Conservation (phyloP, 768 basidiomycete genomes). For the Mycena albidolilacea region DNA sequence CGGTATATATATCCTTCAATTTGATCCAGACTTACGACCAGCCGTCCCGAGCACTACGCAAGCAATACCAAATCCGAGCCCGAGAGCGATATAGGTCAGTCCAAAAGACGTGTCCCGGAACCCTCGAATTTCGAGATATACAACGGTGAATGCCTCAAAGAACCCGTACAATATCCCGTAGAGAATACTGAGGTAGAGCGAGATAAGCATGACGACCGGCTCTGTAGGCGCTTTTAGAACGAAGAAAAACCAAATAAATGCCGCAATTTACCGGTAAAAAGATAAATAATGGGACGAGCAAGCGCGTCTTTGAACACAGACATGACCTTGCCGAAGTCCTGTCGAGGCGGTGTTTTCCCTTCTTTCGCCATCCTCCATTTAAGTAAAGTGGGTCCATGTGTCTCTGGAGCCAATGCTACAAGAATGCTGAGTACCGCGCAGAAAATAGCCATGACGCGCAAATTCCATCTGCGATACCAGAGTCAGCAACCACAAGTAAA, state of each 20-base stretch:
- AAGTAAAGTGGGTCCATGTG: slow-evolving; percentile 39
- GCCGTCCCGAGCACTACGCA: slow-evolving; percentile 22
- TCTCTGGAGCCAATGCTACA: slow-evolving; percentile 32
- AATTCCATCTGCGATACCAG: slow-evolving; percentile 30
- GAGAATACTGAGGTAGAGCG: slow-evolving; percentile 34
- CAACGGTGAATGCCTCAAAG: slow-evolving; percentile 35
- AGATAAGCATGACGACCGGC: slow-evolving; percentile 38
- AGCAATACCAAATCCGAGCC: slow-evolving; percentile 24
- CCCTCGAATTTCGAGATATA: slow-evolving; percentile 34
- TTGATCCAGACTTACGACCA: slow-evolving; percentile 26
- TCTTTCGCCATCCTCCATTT: slow-evolving; percentile 28
- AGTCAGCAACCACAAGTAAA: neutral
- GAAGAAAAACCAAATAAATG: neutral
- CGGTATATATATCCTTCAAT: neutral
- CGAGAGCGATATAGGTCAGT: slow-evolving; percentile 37
- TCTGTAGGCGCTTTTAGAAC: slow-evolving; percentile 7
- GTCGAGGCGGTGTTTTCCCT: slow-evolving; percentile 13
- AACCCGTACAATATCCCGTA: slow-evolving; percentile 40
- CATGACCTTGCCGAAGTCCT: slow-evolving; percentile 15
- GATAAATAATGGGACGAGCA: slow-evolving; percentile 31
- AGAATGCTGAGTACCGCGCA: slow-evolving; percentile 27
- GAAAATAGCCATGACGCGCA: slow-evolving; percentile 38
- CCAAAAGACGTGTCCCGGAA: slow-evolving; percentile 33
- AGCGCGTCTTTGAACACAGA: slow-evolving; percentile 28
- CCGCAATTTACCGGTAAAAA: slow-evolving; percentile 30